Conservation (phyloP, 1,284 basidiomycete species). For the Schizopora paradoxa region DNA sequence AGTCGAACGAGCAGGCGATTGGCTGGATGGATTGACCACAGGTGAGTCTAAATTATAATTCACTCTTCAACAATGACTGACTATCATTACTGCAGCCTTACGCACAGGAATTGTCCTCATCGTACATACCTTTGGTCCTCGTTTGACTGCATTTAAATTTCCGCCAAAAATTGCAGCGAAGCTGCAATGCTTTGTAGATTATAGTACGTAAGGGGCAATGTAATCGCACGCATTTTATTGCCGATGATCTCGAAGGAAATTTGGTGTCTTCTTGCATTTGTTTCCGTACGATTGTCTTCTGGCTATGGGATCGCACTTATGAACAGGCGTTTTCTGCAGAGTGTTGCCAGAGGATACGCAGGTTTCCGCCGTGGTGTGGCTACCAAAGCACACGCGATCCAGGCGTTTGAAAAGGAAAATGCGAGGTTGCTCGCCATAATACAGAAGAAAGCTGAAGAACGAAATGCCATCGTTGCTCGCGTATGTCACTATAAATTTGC, state of each 20-base stretch:
- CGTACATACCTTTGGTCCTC: slow-evolving; percentile 69
- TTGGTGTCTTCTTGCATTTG: too few relatives aligned
- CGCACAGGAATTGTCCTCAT: slow-evolving; percentile 65
- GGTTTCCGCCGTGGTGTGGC: too few relatives aligned
- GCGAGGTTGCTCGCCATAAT: slow-evolving; percentile 31
- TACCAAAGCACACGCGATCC: too few relatives aligned
- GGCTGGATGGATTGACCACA: slow-evolving; percentile 10
- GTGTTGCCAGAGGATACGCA: too few relatives aligned
- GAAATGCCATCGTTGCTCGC: slow-evolving; percentile 27
- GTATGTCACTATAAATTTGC: slow-evolving; percentile 17
- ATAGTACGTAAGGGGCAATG: slow-evolving; percentile 27
- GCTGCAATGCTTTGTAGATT: slow-evolving; percentile 69
- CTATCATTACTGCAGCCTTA: slow-evolving; percentile 42
- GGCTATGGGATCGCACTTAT: too few relatives aligned
- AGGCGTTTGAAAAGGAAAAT: slow-evolving; percentile 27
- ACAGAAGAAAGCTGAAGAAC: slow-evolving; percentile 26
- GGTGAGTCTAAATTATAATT: background rate
- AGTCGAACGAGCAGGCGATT: slow-evolving; percentile 1
- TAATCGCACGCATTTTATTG: too few relatives aligned
- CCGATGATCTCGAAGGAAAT: too few relatives aligned
- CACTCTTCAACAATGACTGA: background rate
- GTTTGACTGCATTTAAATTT: slow-evolving; percentile 72
- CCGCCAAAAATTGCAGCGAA: slow-evolving; percentile 58
- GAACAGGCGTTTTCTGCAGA: too few relatives aligned
- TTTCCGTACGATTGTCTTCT: too few relatives aligned